Evolutionary conservation across 345 rosid genomes (phyloP).

Genomic region (Pistacia atlantica): DNA sequence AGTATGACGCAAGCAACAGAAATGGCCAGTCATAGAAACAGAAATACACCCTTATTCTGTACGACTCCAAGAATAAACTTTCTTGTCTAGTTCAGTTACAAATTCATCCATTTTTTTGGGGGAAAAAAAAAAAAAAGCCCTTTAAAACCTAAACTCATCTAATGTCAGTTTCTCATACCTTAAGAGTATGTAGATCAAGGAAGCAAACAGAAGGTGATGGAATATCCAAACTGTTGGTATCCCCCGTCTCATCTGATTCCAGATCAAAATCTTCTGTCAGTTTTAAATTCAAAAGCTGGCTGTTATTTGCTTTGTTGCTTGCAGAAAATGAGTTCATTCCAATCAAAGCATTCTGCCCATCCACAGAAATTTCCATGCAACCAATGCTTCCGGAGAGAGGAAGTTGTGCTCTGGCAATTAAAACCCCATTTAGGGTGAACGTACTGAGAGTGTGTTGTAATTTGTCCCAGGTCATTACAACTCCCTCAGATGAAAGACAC

Average conservation of each 20-base stretch:
- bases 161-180: constrained; percentile 45
- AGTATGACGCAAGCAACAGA: not conserved
- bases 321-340: constrained; percentile 60
- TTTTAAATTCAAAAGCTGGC: constrained; percentile 29
- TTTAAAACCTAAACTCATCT: not conserved
- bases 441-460: constrained; percentile 59
- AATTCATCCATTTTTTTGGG: no score
- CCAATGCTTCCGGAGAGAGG: constrained; percentile 65
- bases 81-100: not conserved
- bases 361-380: constrained; percentile 84
- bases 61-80: not conserved
- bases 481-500: constrained; percentile 81
- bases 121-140: not conserved
- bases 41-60: not conserved
- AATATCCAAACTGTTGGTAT: constrained; percentile 50
- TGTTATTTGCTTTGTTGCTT: constrained; percentile 26
- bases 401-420: constrained; percentile 63
- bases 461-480: constrained; percentile 80
- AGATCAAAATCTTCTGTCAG: constrained; percentile 37
- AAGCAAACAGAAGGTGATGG: constrained; percentile 82
- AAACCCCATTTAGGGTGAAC: constrained; percentile 73
- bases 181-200: constrained; percentile 70
- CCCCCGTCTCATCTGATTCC: constrained; percentile 41
- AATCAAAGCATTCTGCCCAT: constrained; percentile 75
- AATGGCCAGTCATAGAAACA: not conserved